phyloP scores from a whole-genome alignment of 768 basidiomycete species.

The Cytidiella melzeri region DNA sequence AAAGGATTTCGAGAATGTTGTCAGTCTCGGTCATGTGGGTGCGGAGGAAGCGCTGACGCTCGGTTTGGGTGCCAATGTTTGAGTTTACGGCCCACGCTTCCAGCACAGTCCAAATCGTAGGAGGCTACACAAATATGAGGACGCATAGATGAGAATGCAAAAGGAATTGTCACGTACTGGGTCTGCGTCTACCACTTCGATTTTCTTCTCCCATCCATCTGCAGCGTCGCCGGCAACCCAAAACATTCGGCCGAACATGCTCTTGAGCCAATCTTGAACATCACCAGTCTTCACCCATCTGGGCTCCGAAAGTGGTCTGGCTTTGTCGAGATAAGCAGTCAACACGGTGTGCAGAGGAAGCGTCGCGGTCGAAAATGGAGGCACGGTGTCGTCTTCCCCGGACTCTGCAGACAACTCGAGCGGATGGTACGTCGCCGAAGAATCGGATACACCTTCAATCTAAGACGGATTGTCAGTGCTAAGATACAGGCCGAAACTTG shows the following conservation, averaged over 20 bases:
- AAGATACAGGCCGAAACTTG: too few relatives aligned
- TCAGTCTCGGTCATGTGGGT: conserved; percentile 83
- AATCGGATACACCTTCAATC: conserved; percentile 72
- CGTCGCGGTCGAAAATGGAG: conserved; percentile 56
- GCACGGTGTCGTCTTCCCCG: conserved; percentile 56
- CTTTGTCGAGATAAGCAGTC: conserved; percentile 76
- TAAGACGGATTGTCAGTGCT: too few relatives aligned
- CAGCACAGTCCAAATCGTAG: conserved; percentile 85
- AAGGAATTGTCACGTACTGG: conserved; percentile 52
- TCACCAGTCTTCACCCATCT: conserved; percentile 96
- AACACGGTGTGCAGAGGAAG: conserved; percentile 58
- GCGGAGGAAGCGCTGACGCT: conserved; percentile 83
- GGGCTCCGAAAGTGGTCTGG: conserved; percentile 87
- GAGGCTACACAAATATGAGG: conserved; percentile 48
- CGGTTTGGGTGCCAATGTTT: conserved; percentile 62
- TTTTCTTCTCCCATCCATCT: conserved; percentile 94
- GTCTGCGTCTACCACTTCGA: conserved; percentile 89
- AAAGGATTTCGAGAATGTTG: conserved; percentile 87
- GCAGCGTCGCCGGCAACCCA: conserved; percentile 79
- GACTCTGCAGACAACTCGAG: conserved; percentile 41
- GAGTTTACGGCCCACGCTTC: conserved; percentile 89
- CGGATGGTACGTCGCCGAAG: conserved; percentile 63
- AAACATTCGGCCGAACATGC: conserved; percentile 83
- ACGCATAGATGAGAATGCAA: conserved; percentile 4
- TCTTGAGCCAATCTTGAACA: conserved; percentile 88